Evolutionary conservation across 23 red algal species (phyloP).

Genomic region (Agarophyton chilense): DNA sequence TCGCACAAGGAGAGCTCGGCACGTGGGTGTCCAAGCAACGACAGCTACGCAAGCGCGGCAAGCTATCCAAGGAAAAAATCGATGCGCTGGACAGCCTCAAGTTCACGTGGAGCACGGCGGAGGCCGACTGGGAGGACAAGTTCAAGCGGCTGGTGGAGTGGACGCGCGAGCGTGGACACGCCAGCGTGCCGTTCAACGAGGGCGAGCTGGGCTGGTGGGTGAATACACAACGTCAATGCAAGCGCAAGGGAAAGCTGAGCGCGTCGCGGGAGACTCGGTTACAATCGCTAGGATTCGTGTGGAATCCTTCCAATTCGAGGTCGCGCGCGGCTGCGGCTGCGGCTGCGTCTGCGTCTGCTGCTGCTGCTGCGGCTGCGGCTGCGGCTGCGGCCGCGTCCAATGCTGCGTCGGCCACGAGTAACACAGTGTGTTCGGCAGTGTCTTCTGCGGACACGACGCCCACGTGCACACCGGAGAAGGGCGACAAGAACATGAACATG

Average conservation of each 20-base stretch:
- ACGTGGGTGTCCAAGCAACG: conserved; percentile 79
- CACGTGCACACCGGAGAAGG: conserved; percentile 26
- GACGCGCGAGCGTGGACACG: conserved; percentile 52
- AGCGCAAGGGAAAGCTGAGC: conserved; percentile 60
- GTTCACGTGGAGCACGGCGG: conserved; percentile 74
- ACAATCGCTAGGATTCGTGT: conserved; percentile 70
- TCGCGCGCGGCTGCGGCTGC: conserved; percentile 20
- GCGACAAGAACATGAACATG: neutral
- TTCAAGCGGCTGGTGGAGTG: conserved; percentile 54
- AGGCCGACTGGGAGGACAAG: conserved; percentile 76
- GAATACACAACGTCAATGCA: conserved; percentile 75
- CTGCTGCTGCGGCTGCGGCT: neutral
- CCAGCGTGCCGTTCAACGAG: conserved; percentile 72
- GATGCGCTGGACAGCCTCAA: conserved; percentile 59
- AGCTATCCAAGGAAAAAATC: conserved; percentile 54
- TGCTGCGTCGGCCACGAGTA: neutral
- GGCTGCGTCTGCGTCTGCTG: neutral
- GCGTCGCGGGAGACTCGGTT: conserved; percentile 49
- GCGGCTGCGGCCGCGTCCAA: neutral
- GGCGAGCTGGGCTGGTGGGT: conserved; percentile 84
- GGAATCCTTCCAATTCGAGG: conserved; percentile 69
- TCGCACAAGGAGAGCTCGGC: conserved; percentile 67
- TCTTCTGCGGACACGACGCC: conserved; percentile 34
- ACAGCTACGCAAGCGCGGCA: conserved; percentile 52
- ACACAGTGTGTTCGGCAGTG: conserved; percentile 1